phyloP scores from a whole-genome alignment of 768 basidiomycete species.

The Mycena amicta region DNA sequence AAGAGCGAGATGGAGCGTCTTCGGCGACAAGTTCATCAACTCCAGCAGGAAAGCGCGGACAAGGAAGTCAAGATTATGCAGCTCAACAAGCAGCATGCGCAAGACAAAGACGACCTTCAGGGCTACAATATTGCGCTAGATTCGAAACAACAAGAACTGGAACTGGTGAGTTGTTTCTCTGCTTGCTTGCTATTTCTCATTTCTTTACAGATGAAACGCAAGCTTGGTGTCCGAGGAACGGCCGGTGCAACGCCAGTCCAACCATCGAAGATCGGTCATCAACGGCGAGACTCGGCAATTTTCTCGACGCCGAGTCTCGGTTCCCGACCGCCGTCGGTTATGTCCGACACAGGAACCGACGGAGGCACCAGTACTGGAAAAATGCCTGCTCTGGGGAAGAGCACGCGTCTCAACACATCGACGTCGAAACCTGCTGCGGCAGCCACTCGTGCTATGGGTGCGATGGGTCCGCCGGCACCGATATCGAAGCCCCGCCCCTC shows the following conservation, averaged over 20 bases:
- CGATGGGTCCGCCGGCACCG: slow-evolving; percentile 51
- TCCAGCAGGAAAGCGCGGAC: slow-evolving; percentile 82
- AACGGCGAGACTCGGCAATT: slow-evolving; percentile 59
- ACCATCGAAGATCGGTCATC: slow-evolving; percentile 37
- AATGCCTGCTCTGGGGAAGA: slow-evolving; percentile 50
- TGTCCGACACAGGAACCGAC: slow-evolving; percentile 54
- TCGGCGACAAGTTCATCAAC: slow-evolving; percentile 61
- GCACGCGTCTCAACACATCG: slow-evolving; percentile 47
- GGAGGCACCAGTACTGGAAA: slow-evolving; percentile 38
- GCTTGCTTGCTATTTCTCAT: neutral
- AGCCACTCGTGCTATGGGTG: slow-evolving; percentile 34
- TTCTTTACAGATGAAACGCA: slow-evolving; percentile 65
- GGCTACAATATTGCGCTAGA: slow-evolving; percentile 92
- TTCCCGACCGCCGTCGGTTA: slow-evolving; percentile 56
- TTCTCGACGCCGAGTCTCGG: slow-evolving; percentile 52
- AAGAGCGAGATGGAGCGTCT: slow-evolving; percentile 63
- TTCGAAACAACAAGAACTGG: slow-evolving; percentile 92
- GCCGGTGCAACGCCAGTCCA: slow-evolving; percentile 59
- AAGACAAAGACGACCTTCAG: slow-evolving; percentile 75
- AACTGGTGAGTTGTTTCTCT: slow-evolving; percentile 60
- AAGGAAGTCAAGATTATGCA: slow-evolving; percentile 82
- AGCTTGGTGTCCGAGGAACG: slow-evolving; percentile 56
- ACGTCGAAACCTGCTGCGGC: slow-evolving; percentile 25
- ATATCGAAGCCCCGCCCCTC: slow-evolving; percentile 39
- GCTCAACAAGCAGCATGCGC: slow-evolving; percentile 62